These are phyloP conservation scores for Backusella liffmaniae DNA, from an alignment of 192 early-diverging fungal species.

Conservation along the genomic window DNA sequence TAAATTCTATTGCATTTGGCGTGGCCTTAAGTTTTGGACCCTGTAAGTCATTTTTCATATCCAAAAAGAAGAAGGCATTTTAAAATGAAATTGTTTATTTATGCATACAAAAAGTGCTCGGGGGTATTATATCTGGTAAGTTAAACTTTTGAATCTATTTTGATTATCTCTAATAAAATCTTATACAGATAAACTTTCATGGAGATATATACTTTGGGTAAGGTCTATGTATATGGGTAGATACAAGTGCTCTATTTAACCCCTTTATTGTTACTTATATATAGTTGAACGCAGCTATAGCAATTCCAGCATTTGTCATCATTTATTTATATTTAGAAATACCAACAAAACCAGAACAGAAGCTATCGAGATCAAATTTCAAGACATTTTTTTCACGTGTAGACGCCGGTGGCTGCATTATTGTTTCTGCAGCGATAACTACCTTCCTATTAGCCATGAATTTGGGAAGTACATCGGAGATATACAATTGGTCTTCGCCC, in stretches of 20 bases:
- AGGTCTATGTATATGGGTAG: background rate
- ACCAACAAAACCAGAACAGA: background rate
- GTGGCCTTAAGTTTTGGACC: background rate
- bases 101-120: background rate
- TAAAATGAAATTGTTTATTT: background rate
- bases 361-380: background rate
- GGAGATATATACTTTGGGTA: background rate
- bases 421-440: background rate
- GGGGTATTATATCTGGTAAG: background rate
- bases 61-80: background rate
- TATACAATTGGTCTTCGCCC: background rate
- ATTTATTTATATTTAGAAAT: background rate
- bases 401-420: background rate
- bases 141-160: background rate
- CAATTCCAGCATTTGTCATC: background rate
- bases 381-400: background rate
- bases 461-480: background rate
- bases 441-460: background rate
- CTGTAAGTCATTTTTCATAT: background rate
- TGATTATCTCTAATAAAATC: background rate
- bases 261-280: no score
- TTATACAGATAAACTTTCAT: background rate
- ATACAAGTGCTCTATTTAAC: no score
- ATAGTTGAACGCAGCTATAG: background rate
- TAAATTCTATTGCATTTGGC: background rate